Evolutionary conservation across 768 basidiomycete species (phyloP).

Genomic region (Atractiella rhizophila): DNA sequence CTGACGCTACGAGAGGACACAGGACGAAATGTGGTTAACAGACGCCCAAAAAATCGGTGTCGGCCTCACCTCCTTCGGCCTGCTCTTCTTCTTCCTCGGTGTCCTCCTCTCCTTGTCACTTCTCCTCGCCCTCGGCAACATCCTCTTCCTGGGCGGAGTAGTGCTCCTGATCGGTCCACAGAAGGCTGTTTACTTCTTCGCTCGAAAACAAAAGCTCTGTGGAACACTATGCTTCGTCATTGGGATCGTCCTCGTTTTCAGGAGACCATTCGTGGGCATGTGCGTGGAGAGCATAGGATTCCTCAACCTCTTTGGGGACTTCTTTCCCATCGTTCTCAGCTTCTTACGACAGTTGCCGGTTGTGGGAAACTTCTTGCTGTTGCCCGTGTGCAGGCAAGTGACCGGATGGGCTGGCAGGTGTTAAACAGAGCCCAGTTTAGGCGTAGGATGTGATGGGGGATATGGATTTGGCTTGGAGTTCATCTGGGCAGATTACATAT

Average conservation of each 20-base stretch:
- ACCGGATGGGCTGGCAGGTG: no score
- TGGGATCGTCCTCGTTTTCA: constrained; percentile 72
- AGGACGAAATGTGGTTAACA: constrained; percentile 21
- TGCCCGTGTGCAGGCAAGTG: constrained; percentile 74
- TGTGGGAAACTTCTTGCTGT: constrained; percentile 55
- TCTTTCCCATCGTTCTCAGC: constrained; percentile 95
- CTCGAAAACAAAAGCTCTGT: constrained; percentile 75
- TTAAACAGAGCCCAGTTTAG: no score
- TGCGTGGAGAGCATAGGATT: constrained; percentile 89
- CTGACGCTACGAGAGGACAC: neutral
- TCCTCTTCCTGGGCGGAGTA: constrained; percentile 78
- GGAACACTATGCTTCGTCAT: constrained; percentile 71
- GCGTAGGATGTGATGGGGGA: no score
- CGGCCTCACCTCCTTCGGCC: constrained; percentile 82
- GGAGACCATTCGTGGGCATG: constrained; percentile 83
- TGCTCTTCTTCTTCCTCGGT: constrained; percentile 83
- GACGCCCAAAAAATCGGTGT: constrained; percentile 60
- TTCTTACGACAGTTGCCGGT: constrained; percentile 85
- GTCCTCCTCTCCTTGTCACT: no score
- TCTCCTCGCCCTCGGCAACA: no score
- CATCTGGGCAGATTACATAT: no score
- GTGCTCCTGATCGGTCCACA: constrained; percentile 90
- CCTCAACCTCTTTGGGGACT: constrained; percentile 94
- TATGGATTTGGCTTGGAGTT: no score
- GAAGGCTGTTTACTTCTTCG: constrained; percentile 89